Evolutionary conservation across 495 filamentous ascomycete genomes (phyloP), one percentile per base, ranked within the genome.

Genomic region (Penicillium parvum): DNA sequence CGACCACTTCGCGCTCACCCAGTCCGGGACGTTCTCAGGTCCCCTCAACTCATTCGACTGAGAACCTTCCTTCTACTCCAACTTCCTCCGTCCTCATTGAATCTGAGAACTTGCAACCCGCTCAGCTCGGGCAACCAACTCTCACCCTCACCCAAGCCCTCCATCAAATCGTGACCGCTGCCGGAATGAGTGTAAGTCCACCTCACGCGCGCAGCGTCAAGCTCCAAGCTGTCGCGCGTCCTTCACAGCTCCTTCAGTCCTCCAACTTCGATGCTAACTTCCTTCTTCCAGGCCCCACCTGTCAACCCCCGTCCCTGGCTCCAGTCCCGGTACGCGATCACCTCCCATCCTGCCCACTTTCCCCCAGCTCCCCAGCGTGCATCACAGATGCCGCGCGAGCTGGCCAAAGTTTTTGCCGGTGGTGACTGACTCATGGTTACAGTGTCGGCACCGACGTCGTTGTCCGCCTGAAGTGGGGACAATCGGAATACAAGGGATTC

Each of bases 381-480:
- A 15, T 30, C n/a, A 7, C 27, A n/a, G 19, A 25, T 11, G 26
- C 26, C 17, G 18, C 33, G 6, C 12, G 2, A 30, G 12, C n/a
- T 30, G 4, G 7, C 7, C 16, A 15, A n/a, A 15, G 16, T 30
- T 30, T n/a, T 6, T n/a, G 5, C n/a, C 2, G 25, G 16, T 30
- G 5, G 1, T 19, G 9, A 32, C 38, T 40, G 18, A 40, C 27
- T 21, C 7, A 9, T 23, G 22, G 23, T n/a, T 49, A 51, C 57
- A 90, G 86, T 41, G 84, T 98, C 73, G 86, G 94, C 72, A 81
- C 89, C 63, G 81, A 90, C 61, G 78, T 98, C 58, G 73, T 91
- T 40, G 83, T 98, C 30, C 86, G 89, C 52, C 79, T 98, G 20
- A 98, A 98, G 76, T 98, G 92, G 92, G 89, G 88, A 52, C 82